Evolutionary conservation across 768 basidiomycete species (phyloP).

Genomic region (Xerocomus brunneocitrinus): DNA sequence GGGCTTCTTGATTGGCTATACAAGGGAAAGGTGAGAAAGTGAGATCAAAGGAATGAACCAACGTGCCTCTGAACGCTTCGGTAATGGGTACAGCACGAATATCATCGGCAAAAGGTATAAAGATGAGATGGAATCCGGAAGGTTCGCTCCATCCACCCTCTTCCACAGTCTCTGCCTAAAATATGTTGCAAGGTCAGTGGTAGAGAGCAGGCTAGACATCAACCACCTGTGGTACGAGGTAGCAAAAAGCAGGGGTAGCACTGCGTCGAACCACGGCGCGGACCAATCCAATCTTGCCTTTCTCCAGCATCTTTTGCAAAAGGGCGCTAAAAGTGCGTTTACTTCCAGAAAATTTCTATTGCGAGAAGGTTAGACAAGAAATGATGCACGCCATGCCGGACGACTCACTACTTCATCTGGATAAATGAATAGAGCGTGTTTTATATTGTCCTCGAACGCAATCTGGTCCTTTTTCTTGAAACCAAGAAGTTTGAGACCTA

Average conservation of each 20-base stretch:
- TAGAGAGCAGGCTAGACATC: neutral
- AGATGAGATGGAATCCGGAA: constrained; percentile 88
- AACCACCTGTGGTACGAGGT: constrained; percentile 78
- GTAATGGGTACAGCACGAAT: constrained; percentile 75
- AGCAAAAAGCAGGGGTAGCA: constrained; percentile 74
- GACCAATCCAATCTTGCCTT: constrained; percentile 78
- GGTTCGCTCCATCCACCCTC: constrained; percentile 77
- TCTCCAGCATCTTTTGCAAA: constrained; percentile 74
- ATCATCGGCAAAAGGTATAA: constrained; percentile 93
- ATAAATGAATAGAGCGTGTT: constrained; percentile 87
- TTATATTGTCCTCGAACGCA: constrained; percentile 83
- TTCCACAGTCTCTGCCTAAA: constrained; percentile 64
- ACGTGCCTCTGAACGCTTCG: constrained; percentile 56
- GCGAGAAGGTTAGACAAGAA: neutral
- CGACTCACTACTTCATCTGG: constrained; percentile 79
- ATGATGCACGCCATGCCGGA: neutral
- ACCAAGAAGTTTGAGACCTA: constrained; percentile 87
- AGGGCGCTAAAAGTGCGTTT: constrained; percentile 89
- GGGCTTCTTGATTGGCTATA: constrained; percentile 64
- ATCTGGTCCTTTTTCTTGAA: constrained; percentile 76
- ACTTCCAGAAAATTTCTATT: constrained; percentile 77
- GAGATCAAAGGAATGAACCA: neutral
- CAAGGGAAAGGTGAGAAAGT: constrained; percentile 3
- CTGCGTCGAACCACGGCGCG: constrained; percentile 66
- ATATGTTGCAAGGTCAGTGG: neutral